Base-by-base conservation (phyloP, 2,329 filamentous ascomycete species). In the Arthrobotrys sinensis region DNA sequence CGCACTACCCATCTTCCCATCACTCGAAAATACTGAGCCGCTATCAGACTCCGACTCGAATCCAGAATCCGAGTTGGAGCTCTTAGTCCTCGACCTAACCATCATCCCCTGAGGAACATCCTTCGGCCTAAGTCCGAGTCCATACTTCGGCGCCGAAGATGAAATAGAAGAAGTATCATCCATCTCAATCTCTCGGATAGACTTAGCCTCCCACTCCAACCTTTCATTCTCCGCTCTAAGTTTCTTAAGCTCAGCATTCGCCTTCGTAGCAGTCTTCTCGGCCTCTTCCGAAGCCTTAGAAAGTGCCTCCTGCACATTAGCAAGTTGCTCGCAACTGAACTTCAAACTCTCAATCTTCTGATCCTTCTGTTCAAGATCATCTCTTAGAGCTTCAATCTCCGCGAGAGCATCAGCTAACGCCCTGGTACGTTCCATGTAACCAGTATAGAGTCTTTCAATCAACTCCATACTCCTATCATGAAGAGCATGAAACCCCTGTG, bases 11-110 rank as follows among this genome's bases (percentile, higher is more conserved):
- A 63, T 43, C 43, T 63, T 62, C 1, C 34, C 34, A n/a, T 77
- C 73, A 19, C 71, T 68, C 7, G 73, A 77, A 32, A 71, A 77
- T n/a, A 77, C 62, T 3, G 73, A 77, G 14, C 60, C 73, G 46
- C 67, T 77, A 53, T 77, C 73, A 4, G 55, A 57, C 43, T 77
- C 73, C 24, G 55, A 66, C 60, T 77, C 73, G 60, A 77, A 77
- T 77, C 73, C 73, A 14, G 73, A 77, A 77, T 77, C 73, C 66
- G 73, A 77, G 60, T 77, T 77, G 43, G 73, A 77, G 52, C 73
- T 77, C 62, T 77, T 77, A 19, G 73, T 77, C 38, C 66, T 46
- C 45, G 60, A 32, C 19, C 62, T 46, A 24, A 66, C 52, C 12
- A 36, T 28, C 24, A 28, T 8, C n/a, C 55, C 55, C 55, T 60